Percentiles rank a stretch among this genome's conserved stretches.
phyloP scores from a whole-genome alignment of 441 rosid species.

The Brassica hybrid region DNA sequence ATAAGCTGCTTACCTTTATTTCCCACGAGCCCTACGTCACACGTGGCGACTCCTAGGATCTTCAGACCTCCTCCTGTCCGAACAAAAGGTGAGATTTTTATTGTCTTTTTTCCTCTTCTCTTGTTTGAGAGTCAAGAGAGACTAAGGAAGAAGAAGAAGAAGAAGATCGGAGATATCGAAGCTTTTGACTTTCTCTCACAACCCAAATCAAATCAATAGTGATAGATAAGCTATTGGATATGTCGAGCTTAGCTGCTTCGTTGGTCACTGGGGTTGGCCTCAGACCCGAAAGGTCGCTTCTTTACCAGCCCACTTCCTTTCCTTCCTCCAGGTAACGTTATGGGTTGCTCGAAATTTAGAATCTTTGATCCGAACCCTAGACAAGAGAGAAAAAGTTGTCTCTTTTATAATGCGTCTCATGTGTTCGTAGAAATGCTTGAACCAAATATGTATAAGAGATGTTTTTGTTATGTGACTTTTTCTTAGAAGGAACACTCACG shows the following conservation, averaged over 20 bases:
- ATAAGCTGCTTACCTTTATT: slow-evolving; percentile 50
- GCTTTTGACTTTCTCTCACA: slow-evolving; percentile 1
- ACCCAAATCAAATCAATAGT: slow-evolving; percentile 12
- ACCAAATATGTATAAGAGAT: slow-evolving; percentile 1
- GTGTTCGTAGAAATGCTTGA: slow-evolving; percentile 31
- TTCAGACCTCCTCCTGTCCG: neutral
- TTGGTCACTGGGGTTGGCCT: slow-evolving; percentile 36
- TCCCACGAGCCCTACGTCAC: slow-evolving; percentile 32
- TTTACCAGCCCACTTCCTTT: slow-evolving; percentile 25
- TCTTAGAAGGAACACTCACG: slow-evolving; percentile 56
- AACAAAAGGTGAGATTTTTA: slow-evolving; percentile 9
- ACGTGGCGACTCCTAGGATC: slow-evolving; percentile 28
- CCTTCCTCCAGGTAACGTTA: slow-evolving; percentile 30
- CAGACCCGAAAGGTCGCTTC: slow-evolving; percentile 31
- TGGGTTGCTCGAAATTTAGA: slow-evolving; percentile 21
- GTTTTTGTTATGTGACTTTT: slow-evolving; percentile 11
- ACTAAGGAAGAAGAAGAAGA: slow-evolving; percentile 14
- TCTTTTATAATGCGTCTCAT: neutral
- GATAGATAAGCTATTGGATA: neutral
- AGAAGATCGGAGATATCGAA: slow-evolving; percentile 8
- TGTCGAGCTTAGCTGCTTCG: slow-evolving; percentile 54
- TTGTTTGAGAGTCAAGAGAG: slow-evolving; percentile 9
- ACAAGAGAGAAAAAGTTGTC: neutral
- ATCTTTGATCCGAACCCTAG: slow-evolving; percentile 1
- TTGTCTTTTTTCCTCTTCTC: neutral